Percentiles rank a stretch among this genome's conserved stretches.
These are phyloP conservation scores for Plasmopara muralis DNA, from an alignment of 352 stramenopile genomes.

Conservation along the genomic window DNA sequence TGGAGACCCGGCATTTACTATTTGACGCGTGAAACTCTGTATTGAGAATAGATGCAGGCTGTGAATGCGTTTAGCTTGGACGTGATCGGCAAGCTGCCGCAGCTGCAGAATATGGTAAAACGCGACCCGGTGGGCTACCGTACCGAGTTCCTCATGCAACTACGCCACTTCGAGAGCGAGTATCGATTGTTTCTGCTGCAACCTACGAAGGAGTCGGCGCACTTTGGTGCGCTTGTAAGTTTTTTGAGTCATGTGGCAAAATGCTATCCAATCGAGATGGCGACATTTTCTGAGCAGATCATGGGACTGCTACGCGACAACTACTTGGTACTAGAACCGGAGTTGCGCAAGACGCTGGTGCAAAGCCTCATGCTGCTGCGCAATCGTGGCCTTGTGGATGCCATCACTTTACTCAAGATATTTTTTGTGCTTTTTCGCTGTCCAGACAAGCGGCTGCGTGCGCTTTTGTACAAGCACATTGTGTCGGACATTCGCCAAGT, in stretches of 20 bases:
- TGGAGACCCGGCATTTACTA: conserved; percentile 12
- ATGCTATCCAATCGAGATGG: conserved; percentile 84
- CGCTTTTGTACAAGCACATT: conserved; percentile 94
- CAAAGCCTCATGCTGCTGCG: conserved; percentile 95
- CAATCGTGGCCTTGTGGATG: conserved; percentile 90
- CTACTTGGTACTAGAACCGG: conserved; percentile 85
- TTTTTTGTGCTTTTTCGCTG: conserved; percentile 97
- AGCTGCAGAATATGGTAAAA: conserved; percentile 99
- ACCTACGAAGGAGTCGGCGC: conserved; percentile 84
- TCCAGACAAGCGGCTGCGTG: conserved; percentile 93
- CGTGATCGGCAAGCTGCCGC: conserved; percentile 88
- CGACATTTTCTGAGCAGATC: conserved; percentile 84
- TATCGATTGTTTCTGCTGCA: conserved; percentile 94
- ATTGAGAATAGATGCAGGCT: conserved; percentile 32
- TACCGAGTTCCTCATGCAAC: conserved; percentile 97
- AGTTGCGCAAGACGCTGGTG: conserved; percentile 92
- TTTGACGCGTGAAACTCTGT: background rate
- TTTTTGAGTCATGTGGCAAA: conserved; percentile 93
- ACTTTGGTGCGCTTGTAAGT: conserved; percentile 94
- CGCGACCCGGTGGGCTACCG: conserved; percentile 93
- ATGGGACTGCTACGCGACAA: conserved; percentile 90
- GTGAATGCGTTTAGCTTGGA: conserved; percentile 75
- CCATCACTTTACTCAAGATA: conserved; percentile 90
- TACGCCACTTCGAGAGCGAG: conserved; percentile 94
- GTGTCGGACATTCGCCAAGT: conserved; percentile 90